Percentiles rank a stretch among this genome's conserved stretches.
These are phyloP conservation scores for Saccharomycopsis hybrid DNA, from an alignment of 1,139 yeast species.

Conservation along the genomic window DNA sequence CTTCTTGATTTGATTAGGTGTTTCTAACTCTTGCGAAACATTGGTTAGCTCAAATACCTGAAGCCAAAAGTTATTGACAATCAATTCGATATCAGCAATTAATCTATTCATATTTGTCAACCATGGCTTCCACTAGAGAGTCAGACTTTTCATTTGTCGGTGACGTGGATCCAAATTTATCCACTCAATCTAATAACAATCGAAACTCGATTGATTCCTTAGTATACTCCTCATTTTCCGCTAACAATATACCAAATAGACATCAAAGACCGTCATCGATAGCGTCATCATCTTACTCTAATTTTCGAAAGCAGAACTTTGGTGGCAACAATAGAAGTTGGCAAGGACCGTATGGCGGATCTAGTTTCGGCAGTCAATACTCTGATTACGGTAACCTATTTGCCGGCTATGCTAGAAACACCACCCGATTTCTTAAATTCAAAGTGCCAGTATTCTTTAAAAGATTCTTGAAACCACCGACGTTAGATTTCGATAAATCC, in stretches of 20 bases:
- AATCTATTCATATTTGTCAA: no score
- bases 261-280: constrained; percentile 18
- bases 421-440: constrained; percentile 22
- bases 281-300: constrained; percentile 20
- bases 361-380: not conserved
- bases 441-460: constrained; percentile 37
- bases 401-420: constrained; percentile 10
- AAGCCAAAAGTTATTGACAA: no score
- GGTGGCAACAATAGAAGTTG: not conserved
- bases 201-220: constrained; percentile 13
- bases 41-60: no score
- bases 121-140: no score
- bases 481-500: constrained; percentile 88
- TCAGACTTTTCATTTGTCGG: not conserved
- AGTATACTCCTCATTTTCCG: constrained; percentile 9
- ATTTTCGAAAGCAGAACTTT: constrained; percentile 18
- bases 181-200: not conserved
- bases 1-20: no score
- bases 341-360: constrained; percentile 4
- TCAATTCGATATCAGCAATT: no score
- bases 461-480: constrained; percentile 64
- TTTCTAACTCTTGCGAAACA: no score
- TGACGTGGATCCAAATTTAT: not conserved
- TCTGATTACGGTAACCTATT: not conserved
- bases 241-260: constrained; percentile 9